Evolutionary conservation across 805 yeast species (phyloP).

Genomic region (Saccharomycopsis sp.): DNA sequence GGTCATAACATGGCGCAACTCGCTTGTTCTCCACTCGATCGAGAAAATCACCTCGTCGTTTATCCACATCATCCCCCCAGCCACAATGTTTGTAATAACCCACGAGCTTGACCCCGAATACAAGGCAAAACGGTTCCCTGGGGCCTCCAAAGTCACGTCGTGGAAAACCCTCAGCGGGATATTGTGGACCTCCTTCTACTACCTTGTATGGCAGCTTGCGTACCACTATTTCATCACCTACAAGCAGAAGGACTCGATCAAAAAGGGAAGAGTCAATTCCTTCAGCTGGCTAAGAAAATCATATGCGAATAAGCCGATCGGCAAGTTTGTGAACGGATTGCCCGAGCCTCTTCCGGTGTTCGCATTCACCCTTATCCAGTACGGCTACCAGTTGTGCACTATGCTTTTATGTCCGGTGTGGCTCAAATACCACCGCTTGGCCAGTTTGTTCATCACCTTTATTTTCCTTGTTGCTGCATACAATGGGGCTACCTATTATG

Average conservation of each 20-base stretch:
- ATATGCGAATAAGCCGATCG: constrained; percentile 57
- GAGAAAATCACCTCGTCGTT: constrained; percentile 90
- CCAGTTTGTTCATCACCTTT: constrained; percentile 57
- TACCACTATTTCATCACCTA: constrained; percentile 92
- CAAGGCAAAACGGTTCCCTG: constrained; percentile 62
- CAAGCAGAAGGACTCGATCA: constrained; percentile 68
- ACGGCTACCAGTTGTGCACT: constrained; percentile 75
- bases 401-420: constrained; percentile 90
- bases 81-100: constrained; percentile 76
- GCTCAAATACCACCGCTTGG: constrained; percentile 62
- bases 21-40: constrained; percentile 82
- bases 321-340: constrained; percentile 69
- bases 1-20: constrained; percentile 92
- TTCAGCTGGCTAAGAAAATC: constrained; percentile 77
- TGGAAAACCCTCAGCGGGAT: constrained; percentile 73
- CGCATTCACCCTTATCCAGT: constrained; percentile 82
- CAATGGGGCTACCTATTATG: constrained; percentile 92
- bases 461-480: constrained; percentile 79
- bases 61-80: constrained; percentile 88
- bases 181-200: constrained; percentile 71
- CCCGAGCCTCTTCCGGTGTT: constrained; percentile 84
- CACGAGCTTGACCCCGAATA: constrained; percentile 58
- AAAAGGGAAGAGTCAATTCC: constrained; percentile 79
- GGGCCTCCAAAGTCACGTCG: constrained; percentile 58
- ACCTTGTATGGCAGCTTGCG: constrained; percentile 81